Evolutionary conservation across 441 rosid species (phyloP).

Genomic region (Pelargonium citronellum): DNA sequence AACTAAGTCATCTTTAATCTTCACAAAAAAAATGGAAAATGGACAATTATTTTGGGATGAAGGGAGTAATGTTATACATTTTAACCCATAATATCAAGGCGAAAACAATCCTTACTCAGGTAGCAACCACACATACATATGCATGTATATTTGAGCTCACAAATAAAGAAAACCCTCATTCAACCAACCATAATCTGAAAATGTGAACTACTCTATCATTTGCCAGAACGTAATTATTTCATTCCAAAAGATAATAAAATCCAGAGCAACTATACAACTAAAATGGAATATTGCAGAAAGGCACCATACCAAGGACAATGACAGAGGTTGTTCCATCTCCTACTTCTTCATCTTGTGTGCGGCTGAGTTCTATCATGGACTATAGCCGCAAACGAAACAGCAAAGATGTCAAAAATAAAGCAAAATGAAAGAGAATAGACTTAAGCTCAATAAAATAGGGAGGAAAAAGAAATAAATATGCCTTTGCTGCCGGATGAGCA

Average conservation of each 20-base stretch:
- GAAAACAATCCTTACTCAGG: too few species aligned
- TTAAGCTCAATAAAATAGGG: neutral
- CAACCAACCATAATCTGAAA: neutral
- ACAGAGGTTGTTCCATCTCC: constrained; percentile 99
- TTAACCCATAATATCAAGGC: too few species aligned
- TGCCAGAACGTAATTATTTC: neutral
- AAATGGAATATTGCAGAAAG: neutral
- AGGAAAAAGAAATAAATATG: constrained; percentile 12
- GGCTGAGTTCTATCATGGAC: constrained; percentile 95
- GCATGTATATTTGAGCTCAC: neutral
- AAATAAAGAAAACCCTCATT: neutral
- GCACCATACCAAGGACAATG: constrained; percentile 69
- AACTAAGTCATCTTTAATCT: too few species aligned
- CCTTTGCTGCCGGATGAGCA: constrained; percentile 97
- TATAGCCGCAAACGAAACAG: constrained; percentile 25
- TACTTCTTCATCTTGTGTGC: constrained; percentile 95
- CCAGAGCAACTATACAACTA: neutral
- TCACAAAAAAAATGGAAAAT: too few species aligned
- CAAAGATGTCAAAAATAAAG: constrained; percentile 10
- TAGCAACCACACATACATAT: neutral
- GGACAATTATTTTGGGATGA: too few species aligned
- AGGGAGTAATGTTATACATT: too few species aligned
- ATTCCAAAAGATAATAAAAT: neutral
- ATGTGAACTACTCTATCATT: neutral
- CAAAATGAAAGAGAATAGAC: neutral